Percentiles rank a stretch among this genome's conserved stretches.
phyloP scores from a whole-genome alignment of 345 rosid genomes.

The Hevea brasiliensis region DNA sequence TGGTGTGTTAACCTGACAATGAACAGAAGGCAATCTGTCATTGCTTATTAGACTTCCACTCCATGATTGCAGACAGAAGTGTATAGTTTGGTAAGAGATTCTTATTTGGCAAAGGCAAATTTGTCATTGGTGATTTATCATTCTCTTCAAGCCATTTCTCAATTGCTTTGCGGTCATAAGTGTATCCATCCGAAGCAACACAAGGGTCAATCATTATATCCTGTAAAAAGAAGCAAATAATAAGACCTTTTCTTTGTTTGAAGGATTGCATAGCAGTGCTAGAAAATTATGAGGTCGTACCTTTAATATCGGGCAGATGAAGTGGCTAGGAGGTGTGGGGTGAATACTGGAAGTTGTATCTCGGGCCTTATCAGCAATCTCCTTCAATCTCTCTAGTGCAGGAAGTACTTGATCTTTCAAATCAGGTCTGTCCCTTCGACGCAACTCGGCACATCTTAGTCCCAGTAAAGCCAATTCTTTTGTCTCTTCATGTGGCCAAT shows the following conservation, averaged over 20 bases:
- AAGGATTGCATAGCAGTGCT: background rate
- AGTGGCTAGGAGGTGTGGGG: constrained; percentile 54
- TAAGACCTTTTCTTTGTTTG: background rate
- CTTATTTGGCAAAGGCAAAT: constrained; percentile 43
- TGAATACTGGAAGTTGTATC: constrained; percentile 13
- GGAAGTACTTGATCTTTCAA: constrained; percentile 65
- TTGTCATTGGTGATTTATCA: constrained; percentile 68
- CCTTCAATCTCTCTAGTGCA: constrained; percentile 54
- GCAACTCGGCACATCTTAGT: constrained; percentile 72
- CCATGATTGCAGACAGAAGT: constrained; percentile 60
- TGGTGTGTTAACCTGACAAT: background rate
- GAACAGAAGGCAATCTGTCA: constrained; percentile 13
- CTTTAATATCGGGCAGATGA: constrained; percentile 78
- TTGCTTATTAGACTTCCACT: constrained; percentile 55
- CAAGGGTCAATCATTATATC: constrained; percentile 77
- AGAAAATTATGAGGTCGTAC: constrained; percentile 27
- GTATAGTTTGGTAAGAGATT: constrained; percentile 64
- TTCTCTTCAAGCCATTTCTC: constrained; percentile 63
- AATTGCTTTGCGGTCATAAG: constrained; percentile 71
- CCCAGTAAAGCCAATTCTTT: constrained; percentile 65
- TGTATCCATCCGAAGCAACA: constrained; percentile 89
- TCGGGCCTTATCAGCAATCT: constrained; percentile 47
- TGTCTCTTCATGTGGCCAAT: constrained; percentile 77
- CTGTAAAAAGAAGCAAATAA: constrained; percentile 34
- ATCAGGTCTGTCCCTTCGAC: constrained; percentile 72